Percentiles rank a stretch among this genome's conserved stretches.
phyloP scores from a whole-genome alignment of 2,329 filamentous ascomycete species.

The Ophiostoma sp. region DNA sequence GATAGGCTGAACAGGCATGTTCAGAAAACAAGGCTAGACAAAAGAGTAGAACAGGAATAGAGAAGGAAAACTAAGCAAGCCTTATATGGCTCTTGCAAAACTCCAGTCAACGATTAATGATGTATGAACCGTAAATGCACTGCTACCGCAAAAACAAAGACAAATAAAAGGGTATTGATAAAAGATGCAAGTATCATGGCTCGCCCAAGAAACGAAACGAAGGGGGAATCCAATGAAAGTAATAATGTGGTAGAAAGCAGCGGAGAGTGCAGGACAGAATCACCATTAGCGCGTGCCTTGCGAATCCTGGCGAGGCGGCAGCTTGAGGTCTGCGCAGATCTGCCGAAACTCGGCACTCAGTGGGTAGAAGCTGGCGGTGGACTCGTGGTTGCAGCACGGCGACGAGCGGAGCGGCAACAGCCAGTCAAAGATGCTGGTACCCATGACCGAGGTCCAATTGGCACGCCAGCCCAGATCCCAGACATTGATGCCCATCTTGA shows the following conservation, averaged over 20 bases:
- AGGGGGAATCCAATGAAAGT: not conserved
- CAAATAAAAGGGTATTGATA: not conserved
- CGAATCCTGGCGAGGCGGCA: constrained; percentile 29
- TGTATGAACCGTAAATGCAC: not conserved
- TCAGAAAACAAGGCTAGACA: not conserved
- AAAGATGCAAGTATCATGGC: not conserved
- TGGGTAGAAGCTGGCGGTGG: constrained; percentile 60
- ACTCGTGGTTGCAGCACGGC: constrained; percentile 66
- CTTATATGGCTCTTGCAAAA: not conserved
- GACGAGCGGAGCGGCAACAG: constrained; percentile 69
- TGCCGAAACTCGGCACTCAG: constrained; percentile 57
- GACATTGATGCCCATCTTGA: constrained; percentile 70
- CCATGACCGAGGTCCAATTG: constrained; percentile 81
- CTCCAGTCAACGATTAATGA: not conserved
- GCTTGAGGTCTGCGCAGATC: constrained; percentile 44
- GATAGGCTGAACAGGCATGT: not conserved
- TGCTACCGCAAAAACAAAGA: not conserved
- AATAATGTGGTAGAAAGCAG: not conserved
- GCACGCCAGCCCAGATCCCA: constrained; percentile 67
- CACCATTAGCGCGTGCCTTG: not conserved
- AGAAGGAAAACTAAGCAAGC: not conserved
- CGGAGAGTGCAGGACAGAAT: not conserved
- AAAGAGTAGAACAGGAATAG: not conserved
- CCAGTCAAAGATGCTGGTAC: constrained; percentile 67
- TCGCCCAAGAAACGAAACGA: not conserved